Evolutionary conservation across 1,284 basidiomycete species (phyloP).

Genomic region (Rhodotorula mucilaginosa): DNA sequence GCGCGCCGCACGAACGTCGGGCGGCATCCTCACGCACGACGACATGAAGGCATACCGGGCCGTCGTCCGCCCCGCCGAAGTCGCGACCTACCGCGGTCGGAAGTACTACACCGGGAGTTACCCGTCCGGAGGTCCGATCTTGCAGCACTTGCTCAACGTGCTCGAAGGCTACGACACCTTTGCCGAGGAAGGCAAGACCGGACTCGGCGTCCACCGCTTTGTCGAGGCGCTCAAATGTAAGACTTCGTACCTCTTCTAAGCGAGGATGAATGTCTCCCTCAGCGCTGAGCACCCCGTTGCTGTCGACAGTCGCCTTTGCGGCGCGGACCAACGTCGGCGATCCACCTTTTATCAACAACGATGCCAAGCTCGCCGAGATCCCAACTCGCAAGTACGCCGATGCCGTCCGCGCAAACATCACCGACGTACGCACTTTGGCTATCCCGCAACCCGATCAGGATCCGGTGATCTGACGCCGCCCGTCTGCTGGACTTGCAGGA

Average conservation of each 20-base stretch:
- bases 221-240: slow-evolving; percentile 74
- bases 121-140: slow-evolving; percentile 75
- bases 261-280: neutral
- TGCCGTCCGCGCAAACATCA: slow-evolving; percentile 64
- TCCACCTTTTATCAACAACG: slow-evolving; percentile 62
- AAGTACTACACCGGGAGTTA: slow-evolving; percentile 80
- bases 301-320: slow-evolving; percentile 48
- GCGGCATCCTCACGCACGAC: slow-evolving; percentile 71
- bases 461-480: neutral
- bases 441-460: slow-evolving; percentile 3
- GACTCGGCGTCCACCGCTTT: slow-evolving; percentile 65
- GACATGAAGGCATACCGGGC: slow-evolving; percentile 72
- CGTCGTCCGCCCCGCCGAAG: slow-evolving; percentile 67
- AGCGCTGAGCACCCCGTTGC: neutral
- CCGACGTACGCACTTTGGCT: slow-evolving; percentile 59
- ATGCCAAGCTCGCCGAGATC: slow-evolving; percentile 62
- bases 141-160: slow-evolving; percentile 76
- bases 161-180: slow-evolving; percentile 64
- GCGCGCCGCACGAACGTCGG: slow-evolving; percentile 62
- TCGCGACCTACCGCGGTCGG: slow-evolving; percentile 70
- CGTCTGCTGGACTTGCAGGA: slow-evolving; percentile 55
- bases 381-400: slow-evolving; percentile 68
- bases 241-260: slow-evolving; percentile 27
- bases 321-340: slow-evolving; percentile 77
- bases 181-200: slow-evolving; percentile 55